Base-by-base conservation (phyloP, 2,329 filamentous ascomycete genomes). In the Pseudogymnoascus sp. region DNA sequence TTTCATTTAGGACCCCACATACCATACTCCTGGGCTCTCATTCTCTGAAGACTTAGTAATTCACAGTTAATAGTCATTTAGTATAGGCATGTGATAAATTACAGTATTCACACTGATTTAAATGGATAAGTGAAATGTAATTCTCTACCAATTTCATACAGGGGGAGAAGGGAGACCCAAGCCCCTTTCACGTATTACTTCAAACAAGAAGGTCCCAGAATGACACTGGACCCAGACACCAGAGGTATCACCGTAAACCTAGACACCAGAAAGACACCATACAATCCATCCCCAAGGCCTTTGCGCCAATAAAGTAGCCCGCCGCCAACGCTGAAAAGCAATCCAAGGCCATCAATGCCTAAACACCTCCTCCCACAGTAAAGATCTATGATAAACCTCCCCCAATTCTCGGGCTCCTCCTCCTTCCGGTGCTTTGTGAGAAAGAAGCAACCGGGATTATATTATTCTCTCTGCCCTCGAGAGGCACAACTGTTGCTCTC, bases 391-490 rank as follows among this genome's bases (percentile, higher is more conserved):
- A 57, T 35, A 53, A 44, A 9, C 40, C 61, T 13, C 63, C 61
- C 38, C 63, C 63, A 40, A 57, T 71, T 33, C 71, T 67, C 10
- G 71, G 71, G 60, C 71, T 73, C 38, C 72, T 68, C 33, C 71
- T 69, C 61, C 72, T 67, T 4, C 71, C 72, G 13, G 69, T 71
- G 59, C 71, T 71, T 40, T 71, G 66, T n/a, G 61, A 42, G 40
- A 67, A 67, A 3, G 21, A 44, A 42, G 67, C 63, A 23, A 65
- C 63, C n/a, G 66, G 50, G 1, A 47, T n/a, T n/a, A 68, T 62
- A 26, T 75, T 67, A 66, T 81, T 80, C 67, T 81, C 79, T 47
- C 77, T 74, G 2, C 78, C 79, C 62, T 78, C 77, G 64, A 76
- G 70, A 62, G 75, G 73, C n/a, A 75, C 70, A 19, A 74, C 70